phyloP scores from a whole-genome alignment of 2,329 filamentous ascomycete species.

The Tolypocladium endophyticum region DNA sequence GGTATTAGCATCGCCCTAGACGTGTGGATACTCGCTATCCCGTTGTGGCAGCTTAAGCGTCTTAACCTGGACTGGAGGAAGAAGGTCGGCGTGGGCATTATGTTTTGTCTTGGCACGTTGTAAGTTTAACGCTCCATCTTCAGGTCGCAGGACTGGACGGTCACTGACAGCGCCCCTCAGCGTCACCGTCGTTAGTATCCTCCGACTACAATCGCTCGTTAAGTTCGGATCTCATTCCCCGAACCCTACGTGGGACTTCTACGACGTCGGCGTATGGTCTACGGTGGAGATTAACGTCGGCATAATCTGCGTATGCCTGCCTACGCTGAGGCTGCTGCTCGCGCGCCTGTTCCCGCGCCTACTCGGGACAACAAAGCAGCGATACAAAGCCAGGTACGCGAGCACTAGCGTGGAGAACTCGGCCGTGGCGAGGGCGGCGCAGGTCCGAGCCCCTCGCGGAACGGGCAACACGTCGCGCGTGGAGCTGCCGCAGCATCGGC shows the following conservation, averaged over 20 bases:
- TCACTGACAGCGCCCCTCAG: slow-evolving; percentile 9
- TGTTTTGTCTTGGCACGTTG: slow-evolving; percentile 43
- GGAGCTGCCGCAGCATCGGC: slow-evolving; percentile 8
- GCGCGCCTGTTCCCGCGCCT: slow-evolving; percentile 26
- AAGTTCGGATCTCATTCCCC: slow-evolving; percentile 14
- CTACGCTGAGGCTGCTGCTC: slow-evolving; percentile 22
- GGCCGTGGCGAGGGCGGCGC: slow-evolving; percentile 4
- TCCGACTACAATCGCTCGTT: slow-evolving; percentile 23
- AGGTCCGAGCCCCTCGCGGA: slow-evolving; percentile 7
- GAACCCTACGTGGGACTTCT: slow-evolving; percentile 25
- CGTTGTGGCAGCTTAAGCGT: slow-evolving; percentile 30
- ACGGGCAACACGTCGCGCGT: slow-evolving; percentile 12
- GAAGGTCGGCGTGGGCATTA: slow-evolving; percentile 36
- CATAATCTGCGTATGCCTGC: slow-evolving; percentile 28
- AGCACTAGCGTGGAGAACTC: slow-evolving; percentile 5
- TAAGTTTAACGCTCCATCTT: slow-evolving; percentile 6
- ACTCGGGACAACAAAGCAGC: slow-evolving; percentile 17
- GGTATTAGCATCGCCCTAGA: slow-evolving; percentile 42
- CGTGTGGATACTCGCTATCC: slow-evolving; percentile 39
- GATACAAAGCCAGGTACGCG: slow-evolving; percentile 16
- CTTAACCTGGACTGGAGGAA: slow-evolving; percentile 35
- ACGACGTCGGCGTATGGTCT: slow-evolving; percentile 22
- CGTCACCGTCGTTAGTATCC: slow-evolving; percentile 26
- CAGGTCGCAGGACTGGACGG: not conserved
- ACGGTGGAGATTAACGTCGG: slow-evolving; percentile 27